These are phyloP conservation scores for Penicillium longicatenatum DNA, from an alignment of 495 filamentous ascomycete species.

Conservation along the genomic window DNA sequence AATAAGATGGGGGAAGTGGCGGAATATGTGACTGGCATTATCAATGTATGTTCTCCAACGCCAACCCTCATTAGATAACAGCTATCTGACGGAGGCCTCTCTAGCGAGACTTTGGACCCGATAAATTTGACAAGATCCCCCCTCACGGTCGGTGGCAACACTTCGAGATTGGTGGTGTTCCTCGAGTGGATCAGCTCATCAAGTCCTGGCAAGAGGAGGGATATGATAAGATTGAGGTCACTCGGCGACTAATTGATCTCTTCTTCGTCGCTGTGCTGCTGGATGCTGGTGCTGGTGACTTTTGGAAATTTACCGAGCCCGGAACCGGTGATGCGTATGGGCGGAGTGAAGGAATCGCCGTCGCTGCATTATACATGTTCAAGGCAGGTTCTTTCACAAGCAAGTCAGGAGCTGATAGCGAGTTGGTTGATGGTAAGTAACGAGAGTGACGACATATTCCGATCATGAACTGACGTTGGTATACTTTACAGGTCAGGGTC, in stretches of 20 bases:
- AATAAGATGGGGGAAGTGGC: conserved; percentile 30
- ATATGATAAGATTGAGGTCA: conserved; percentile 70
- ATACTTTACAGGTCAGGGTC: not conserved
- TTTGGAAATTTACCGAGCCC: conserved; percentile 63
- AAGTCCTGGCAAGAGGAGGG: conserved; percentile 59
- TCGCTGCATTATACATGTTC: conserved; percentile 62
- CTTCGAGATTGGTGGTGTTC: conserved; percentile 79
- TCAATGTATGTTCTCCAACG: conserved; percentile 25
- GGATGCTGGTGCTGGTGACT: conserved; percentile 81
- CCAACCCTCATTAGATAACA: not conserved
- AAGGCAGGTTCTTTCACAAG: conserved; percentile 49
- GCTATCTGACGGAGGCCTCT: not conserved
- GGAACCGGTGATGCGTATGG: conserved; percentile 47
- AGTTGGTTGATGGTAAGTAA: conserved; percentile 32
- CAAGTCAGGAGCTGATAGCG: conserved; percentile 9
- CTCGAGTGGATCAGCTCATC: conserved; percentile 74
- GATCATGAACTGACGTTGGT: not conserved
- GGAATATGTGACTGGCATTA: conserved; percentile 36
- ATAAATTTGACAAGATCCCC: conserved; percentile 68
- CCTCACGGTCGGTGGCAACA: conserved; percentile 89
- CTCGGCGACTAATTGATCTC: conserved; percentile 77
- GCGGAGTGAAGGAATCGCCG: conserved; percentile 61
- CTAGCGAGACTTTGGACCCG: conserved; percentile 84
- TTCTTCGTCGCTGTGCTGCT: conserved; percentile 90
- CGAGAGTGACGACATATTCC: not conserved